Evolutionary conservation across 768 basidiomycete species (phyloP).

Genomic region (Tulasnella sp.): DNA sequence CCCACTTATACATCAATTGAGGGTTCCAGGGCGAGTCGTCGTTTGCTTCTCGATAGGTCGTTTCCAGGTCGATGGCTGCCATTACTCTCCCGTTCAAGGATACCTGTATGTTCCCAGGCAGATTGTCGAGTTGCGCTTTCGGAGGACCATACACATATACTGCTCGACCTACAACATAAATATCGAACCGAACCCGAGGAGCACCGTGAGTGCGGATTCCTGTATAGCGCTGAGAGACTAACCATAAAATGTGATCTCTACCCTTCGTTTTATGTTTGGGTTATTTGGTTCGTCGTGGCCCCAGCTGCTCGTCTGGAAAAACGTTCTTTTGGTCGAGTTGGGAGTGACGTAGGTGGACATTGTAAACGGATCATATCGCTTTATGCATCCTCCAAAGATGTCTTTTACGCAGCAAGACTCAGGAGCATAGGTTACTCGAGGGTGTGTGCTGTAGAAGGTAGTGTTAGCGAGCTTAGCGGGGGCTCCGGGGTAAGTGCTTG

Average conservation of each 20-base stretch:
- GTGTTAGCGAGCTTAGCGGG: neutral
- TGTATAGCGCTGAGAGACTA: neutral
- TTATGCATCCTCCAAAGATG: neutral
- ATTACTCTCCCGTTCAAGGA: neutral
- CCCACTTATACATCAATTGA: neutral
- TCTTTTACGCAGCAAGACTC: neutral
- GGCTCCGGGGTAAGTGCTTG: neutral
- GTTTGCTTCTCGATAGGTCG: neutral
- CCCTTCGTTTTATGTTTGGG: neutral
- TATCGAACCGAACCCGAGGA: neutral
- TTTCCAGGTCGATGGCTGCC: neutral
- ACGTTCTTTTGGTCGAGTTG: neutral
- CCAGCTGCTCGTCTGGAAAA: conserved; percentile 13
- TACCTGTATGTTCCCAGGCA: neutral
- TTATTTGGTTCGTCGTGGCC: neutral
- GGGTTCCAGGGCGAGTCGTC: neutral
- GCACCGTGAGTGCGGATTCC: neutral
- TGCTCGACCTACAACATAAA: neutral
- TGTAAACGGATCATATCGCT: conserved; percentile 11
- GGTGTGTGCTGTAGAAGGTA: conserved; percentile 3
- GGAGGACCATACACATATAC: conserved; percentile 8
- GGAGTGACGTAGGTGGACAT: neutral
- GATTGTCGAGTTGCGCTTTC: neutral
- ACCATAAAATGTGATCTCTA: neutral
- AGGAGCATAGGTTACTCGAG: neutral